Evolutionary conservation across 2,329 filamentous ascomycete genomes (phyloP).

Genomic region (Calonectria ilicicola): DNA sequence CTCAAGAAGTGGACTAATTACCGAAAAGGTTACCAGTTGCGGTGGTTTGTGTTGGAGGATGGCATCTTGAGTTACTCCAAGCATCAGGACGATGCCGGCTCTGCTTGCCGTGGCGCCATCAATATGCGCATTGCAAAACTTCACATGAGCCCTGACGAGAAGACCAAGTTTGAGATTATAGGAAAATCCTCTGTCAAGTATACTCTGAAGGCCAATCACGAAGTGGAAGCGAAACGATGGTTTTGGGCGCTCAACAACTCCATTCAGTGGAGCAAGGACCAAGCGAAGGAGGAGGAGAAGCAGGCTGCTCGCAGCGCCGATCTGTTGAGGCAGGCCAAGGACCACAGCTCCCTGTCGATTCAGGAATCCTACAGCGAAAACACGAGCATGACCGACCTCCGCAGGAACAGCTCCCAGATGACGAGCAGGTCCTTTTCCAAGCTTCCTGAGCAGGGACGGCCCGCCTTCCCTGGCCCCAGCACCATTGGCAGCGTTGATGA

Average conservation of each 20-base stretch:
- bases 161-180: slow-evolving; percentile 97
- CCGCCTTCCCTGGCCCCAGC: slow-evolving; percentile 54
- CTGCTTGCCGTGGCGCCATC: slow-evolving; percentile 95
- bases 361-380: slow-evolving; percentile 63
- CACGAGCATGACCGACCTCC: slow-evolving; percentile 62
- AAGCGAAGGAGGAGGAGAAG: slow-evolving; percentile 89
- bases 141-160: slow-evolving; percentile 97
- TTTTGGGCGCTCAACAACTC: slow-evolving; percentile 99
- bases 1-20: slow-evolving; percentile 99
- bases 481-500: slow-evolving; percentile 64
- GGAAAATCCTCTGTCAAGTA: slow-evolving; percentile 99
- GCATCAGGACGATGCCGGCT: slow-evolving; percentile 96
- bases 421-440: slow-evolving; percentile 45
- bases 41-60: slow-evolving; percentile 98
- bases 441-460: slow-evolving; percentile 46
- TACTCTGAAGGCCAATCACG: slow-evolving; percentile 96
- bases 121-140: slow-evolving; percentile 98
- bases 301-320: slow-evolving; percentile 81
- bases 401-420: slow-evolving; percentile 59
- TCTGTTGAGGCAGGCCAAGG: slow-evolving; percentile 82
- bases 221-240: slow-evolving; percentile 98
- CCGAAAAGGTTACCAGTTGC: slow-evolving; percentile 93
- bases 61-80: slow-evolving; percentile 99
- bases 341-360: slow-evolving; percentile 68
- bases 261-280: slow-evolving; percentile 98